Percentiles rank a stretch among this genome's conserved stretches.
Evolutionary conservation across 768 basidiomycete species (phyloP).

Genomic region (Lactarius pseudohatsudake): DNA sequence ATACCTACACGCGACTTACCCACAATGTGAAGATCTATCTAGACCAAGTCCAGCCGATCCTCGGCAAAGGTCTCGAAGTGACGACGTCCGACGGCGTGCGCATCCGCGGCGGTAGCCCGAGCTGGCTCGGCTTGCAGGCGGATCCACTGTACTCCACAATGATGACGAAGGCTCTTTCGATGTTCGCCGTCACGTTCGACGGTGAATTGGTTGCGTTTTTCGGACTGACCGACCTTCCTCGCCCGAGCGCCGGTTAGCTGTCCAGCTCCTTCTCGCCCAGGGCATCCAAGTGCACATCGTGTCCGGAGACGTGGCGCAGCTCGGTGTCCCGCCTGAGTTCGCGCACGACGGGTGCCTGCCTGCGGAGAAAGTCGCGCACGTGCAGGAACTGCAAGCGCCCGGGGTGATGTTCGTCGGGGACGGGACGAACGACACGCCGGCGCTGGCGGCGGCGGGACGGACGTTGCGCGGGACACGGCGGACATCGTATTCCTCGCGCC

Average conservation of each 20-base stretch:
- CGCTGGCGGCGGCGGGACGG: conserved; percentile 42
- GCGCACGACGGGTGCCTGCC: too few species aligned
- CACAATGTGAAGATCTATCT: conserved; percentile 14
- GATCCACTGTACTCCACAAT: conserved; percentile 37
- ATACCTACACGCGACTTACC: conserved; percentile 32
- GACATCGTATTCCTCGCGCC: conserved; percentile 46
- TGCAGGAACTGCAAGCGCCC: conserved; percentile 33
- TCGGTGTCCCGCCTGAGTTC: conserved; percentile 41
- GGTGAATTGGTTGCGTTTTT: conserved; percentile 36
- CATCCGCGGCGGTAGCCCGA: conserved; percentile 40
- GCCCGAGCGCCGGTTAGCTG: conserved; percentile 42
- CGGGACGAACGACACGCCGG: conserved; percentile 52
- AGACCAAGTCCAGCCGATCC: conserved; percentile 34
- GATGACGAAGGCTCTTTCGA: conserved; percentile 43
- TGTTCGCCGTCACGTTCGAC: conserved; percentile 42
- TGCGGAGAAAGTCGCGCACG: too few species aligned
- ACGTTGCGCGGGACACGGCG: conserved; percentile 44
- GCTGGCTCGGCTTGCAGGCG: conserved; percentile 37
- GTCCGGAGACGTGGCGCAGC: conserved; percentile 47
- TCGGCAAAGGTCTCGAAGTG: conserved; percentile 41
- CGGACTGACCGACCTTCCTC: conserved; percentile 46
- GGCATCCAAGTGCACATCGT: conserved; percentile 47
- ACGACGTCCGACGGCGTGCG: conserved; percentile 34
- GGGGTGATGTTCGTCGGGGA: conserved; percentile 49
- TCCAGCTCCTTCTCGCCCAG: conserved; percentile 38